Evolutionary conservation across 495 filamentous ascomycete genomes (phyloP), one percentile per base, ranked within the genome.

Genomic region (Talaromyces wortmannii): DNA sequence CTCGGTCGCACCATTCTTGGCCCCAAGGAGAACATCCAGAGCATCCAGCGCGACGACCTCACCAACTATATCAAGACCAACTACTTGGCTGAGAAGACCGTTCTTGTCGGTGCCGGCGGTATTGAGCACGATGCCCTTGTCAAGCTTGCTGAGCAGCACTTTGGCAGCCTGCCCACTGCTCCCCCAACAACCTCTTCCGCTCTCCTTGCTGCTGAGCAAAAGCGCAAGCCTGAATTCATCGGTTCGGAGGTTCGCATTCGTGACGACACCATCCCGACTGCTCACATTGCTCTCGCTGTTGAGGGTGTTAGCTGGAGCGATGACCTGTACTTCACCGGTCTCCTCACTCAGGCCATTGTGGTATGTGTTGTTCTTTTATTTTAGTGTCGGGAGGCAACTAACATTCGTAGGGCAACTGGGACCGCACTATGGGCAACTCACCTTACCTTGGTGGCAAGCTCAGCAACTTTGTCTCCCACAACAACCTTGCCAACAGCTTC

Each of bases 251-350:
- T 97, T 63, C 78, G 94, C 57, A 84, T 97, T 63, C 88, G 94
- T 65, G 94, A 99, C 65, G 94, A 99, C 75, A 96, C 90, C 57
- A 86, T 97, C 68, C 87, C 88, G 56, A 90, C 92, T 55, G 94
- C 94, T 61, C 90, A 99, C 80, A 95, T 99, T 64, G 94, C 95
- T 66, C 91, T 99, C 67, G 95, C 95, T 52, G 95, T 99, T 44
- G 94, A 99, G 82, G 94, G 94, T 81, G 94, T 97, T 49, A 94
- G 90, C 87, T 99, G 94, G 94, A 95, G 90, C 76, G 91, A 96
- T 64, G 90, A 94, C 55, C 91, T 96, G 75, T 97, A 97, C 83
- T 99, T 97, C 82, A 97, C 94, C 60, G 94, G 87, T 45, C 79
- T 99, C 52, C 92, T 99, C 59, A 88, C 94, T 48, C 94, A 99